Base-by-base conservation (phyloP, 202 grass and related monocot species). In the Saccharum hybrid region DNA sequence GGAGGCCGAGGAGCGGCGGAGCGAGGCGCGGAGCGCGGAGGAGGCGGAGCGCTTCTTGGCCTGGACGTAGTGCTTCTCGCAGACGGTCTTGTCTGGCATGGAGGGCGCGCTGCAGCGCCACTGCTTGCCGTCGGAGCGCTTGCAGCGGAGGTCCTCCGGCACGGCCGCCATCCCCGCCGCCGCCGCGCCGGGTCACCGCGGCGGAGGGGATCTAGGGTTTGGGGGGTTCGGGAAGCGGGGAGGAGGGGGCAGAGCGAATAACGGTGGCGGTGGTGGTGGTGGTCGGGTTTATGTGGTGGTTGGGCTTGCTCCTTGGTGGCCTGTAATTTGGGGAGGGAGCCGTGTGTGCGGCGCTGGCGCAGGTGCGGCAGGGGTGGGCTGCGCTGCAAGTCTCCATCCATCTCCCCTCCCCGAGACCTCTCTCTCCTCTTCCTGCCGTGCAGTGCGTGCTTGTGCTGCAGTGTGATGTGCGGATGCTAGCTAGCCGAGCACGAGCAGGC, bases 91-190 rank as follows among this genome's bases (percentile, higher is more conserved):
- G 82, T 90, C 95, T 51, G 92, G 92, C 92, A 98, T 94, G 73
- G 95, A 94, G 16, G 86, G 72, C 3, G 92, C 95, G 76, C 90
- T 93, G 90, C 95, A 98, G 42, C 95, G 86, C 95, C 95, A 98
- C 90, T 98, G 95, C 90, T 98, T 98, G 43, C 95, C 95, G 81
- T 98, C 95, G 39, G 95, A 98, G 78, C 95, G 87, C 87, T 94
- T 98, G 95, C 95, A 98, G 56, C 95, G 81, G 81, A 94, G 72
- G 31, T 94, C 95, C 87, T 98, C 95, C 63, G 92, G 85, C 75
- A 91, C 81, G 62, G 80, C 82, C 66, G 80, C 91, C 88, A 81
- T 88, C 75, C 71, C 85, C 68, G 75, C 71, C 80, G 48, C 54
- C 49, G 0, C 21, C 54, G 69, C 52, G 67, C 39, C 59, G 2